A percentile compares a stretch with the other conserved stretches of the same genome.
Conservation (phyloP, 495 filamentous ascomycete species). For the Poronia punctata region DNA sequence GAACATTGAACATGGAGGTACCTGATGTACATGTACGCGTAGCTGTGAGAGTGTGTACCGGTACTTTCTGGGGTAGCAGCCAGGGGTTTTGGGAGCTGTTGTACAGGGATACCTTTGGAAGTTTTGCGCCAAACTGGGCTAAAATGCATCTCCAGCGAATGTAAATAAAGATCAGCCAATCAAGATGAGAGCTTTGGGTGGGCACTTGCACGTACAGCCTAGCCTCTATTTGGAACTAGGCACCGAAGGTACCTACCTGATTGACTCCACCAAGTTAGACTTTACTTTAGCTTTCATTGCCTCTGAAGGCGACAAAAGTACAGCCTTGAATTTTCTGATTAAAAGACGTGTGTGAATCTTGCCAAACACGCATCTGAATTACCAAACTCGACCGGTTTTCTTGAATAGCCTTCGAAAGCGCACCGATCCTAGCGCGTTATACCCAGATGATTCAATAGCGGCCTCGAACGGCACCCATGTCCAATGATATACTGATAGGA, state of each 20-base stretch:
- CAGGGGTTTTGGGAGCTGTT: too few relatives aligned
- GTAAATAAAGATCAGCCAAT: too few relatives aligned
- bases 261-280: not conserved
- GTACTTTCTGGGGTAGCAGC: too few relatives aligned
- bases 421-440: constrained; percentile 4
- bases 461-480: constrained; percentile 19
- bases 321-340: constrained; percentile 19
- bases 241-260: not conserved
- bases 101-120: too few relatives aligned
- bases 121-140: too few relatives aligned
- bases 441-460: constrained; percentile 23
- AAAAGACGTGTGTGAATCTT: constrained; percentile 12
- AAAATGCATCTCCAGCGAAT: too few relatives aligned
- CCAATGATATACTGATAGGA: constrained; percentile 23
- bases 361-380: not conserved
- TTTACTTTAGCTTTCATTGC: constrained; percentile 1
- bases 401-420: not conserved
- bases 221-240: not conserved
- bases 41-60: too few relatives aligned
- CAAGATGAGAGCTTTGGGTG: too few relatives aligned
- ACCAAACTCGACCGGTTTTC: constrained; percentile 13
- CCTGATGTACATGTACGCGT: too few relatives aligned
- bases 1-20: too few relatives aligned
- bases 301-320: constrained; percentile 1
- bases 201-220: too few relatives aligned